Evolutionary conservation across 768 basidiomycete genomes (phyloP), one percentile per base, ranked within the genome.

Genomic region (Naganishia onofrii): DNA sequence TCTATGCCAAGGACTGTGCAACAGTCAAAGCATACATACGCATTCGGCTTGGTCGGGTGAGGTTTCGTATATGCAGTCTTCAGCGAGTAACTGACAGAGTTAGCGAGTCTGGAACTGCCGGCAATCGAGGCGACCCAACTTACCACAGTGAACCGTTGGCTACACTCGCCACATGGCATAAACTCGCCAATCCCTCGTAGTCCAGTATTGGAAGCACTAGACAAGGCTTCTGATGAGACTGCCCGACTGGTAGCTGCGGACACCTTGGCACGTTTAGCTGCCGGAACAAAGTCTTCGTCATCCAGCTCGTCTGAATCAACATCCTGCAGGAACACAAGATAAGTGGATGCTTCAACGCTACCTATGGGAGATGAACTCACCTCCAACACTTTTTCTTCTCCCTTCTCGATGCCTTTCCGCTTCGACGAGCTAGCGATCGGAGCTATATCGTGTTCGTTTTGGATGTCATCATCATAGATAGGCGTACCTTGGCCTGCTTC

Each of bases 141-240:
- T 80, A 96, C 95, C 76, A 94, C 90, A 19, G 91, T 92, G 78
- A 95, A 96, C 74, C 89, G 87, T 70, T 90, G 88, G 63, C 85
- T 84, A 79, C 95, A 99, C 67, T 85, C 85, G 0, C 88, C 90
- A 77, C 96, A 99, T 8, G 85, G 83, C 73, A 88, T 88, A 67
- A 94, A 90, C 72, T 87, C 88, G 0, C 95, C 95, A 4, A 89
- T 84, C 3, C 89, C 83, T 0, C 89, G 90, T 70, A 89, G 89
- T 0, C 79, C 73, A 21, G 72, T 74, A 72, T 69, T 74, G 46
- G 75, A 60, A 74, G 81, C 19, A 78, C 9, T 76, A 80, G 83
- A 82, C n/a, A 86, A 84, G 69, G 88, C 88, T 23, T 88, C 87
- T 3, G 60, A 29, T 10, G 48, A 72, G 23, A 32, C 58, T 26